Base-by-base conservation (phyloP, 2,329 filamentous ascomycete species). In the Nemania diffusa region DNA sequence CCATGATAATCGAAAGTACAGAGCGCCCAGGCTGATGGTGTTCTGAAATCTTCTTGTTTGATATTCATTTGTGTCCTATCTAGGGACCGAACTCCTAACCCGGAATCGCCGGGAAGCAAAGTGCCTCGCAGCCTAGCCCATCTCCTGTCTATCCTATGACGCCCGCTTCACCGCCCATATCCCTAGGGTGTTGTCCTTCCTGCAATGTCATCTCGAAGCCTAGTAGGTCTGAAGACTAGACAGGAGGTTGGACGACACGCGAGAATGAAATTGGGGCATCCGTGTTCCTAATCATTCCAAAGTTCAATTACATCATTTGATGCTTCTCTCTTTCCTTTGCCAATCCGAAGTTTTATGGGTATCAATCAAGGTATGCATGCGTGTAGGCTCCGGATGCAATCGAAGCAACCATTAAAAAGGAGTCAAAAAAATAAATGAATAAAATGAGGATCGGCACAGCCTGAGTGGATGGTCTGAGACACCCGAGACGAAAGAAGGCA, bases 361-460 rank as follows among this genome's bases (percentile, higher is more conserved):
- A 71, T 71, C 69, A 69, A 70, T 59, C 52, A 65, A 69, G 44
- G 64, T 42, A 51, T 69, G 52, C 59, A 51, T 69, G 52, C 59
- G 57, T 53, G 59, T 52, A 64, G 50, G 57, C 57, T 59, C 63
- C 61, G 22, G 37, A 53, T 65, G 56, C 51, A 53, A 63, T 61
- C 42, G 37, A 56, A 62, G 60, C 57, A 57, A 22, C 13, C 50
- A 61, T 57, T 61, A 51, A 56, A 46, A 60, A 53, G 1, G 37
- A 48, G 22, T 48, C 32, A 50, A 51, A 34, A 32, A 32, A 62
- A 53, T 34, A 37, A 9, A 56, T 24, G 62, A 62, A 34, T 42
- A 29, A 67, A 51, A 44, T 26, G 34, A 53, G 29, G 42, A 64
- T 56, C 22, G 53, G 59, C 60, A 40, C 64, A 62, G 53, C 64